Evolutionary conservation across 768 basidiomycete species (phyloP), one percentile per base, ranked within the genome.

Genomic region (Mycena crocata): DNA sequence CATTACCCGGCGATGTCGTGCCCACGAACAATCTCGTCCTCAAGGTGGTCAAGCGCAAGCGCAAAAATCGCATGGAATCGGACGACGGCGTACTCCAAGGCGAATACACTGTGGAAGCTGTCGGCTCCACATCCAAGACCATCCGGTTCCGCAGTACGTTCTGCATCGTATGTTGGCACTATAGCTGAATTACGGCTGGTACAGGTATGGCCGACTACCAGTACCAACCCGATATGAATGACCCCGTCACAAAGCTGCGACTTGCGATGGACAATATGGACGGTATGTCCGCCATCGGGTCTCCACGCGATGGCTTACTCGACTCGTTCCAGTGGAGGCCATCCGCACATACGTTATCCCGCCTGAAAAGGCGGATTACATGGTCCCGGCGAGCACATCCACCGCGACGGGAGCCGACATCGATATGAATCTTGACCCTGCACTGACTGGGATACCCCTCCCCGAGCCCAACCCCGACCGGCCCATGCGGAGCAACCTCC

Each of bases 161-260:
- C 23, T 30, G 32, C n/a, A 13, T 40, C 19, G 57, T 28, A 13
- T 23, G 28, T 23, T n/a, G 40, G 39, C 59, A 12, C 44, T 21
- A 14, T 5, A 2, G 21, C 39, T 46, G 6, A 65, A 24, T 15
- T 21, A 1, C n/a, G n/a, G n/a, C n/a, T 57, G 17, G 46, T 14
- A 26, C 28, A 98, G 97, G 90, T 62, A 95, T 98, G 93, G 93
- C 90, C 40, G 97, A 99, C 77, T 98, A 89, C 75, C 96, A 98
- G 77, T 98, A 90, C 77, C 86, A 90, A 66, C 94, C 94, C 1
- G 84, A 92, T 62, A 80, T 84, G 75, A 77, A 87, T 17, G 95
- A 97, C 72, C 89, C 91, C 3, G 80, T 94, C 5, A 77, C 89
- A 2, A 81, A 88, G 62, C 79, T 99, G 58, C 89, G 93, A 5